phyloP scores from a whole-genome alignment of 352 stramenopile species.

The Globisporangium spiculum region DNA sequence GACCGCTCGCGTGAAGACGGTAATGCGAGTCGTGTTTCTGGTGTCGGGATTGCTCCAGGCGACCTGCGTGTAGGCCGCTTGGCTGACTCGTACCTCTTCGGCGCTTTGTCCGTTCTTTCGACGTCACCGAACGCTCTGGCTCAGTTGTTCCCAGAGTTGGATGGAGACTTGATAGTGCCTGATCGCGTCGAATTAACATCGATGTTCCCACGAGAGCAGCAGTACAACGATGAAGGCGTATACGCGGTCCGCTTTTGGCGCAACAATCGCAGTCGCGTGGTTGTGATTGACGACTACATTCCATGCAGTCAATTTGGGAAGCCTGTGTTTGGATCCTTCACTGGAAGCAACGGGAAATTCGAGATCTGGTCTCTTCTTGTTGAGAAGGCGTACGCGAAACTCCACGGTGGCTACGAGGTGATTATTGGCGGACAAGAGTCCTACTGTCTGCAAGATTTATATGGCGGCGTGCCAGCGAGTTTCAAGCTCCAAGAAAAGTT shows the following conservation, averaged over 20 bases:
- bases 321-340: slow-evolving; percentile 83
- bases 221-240: slow-evolving; percentile 88
- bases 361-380: slow-evolving; percentile 93
- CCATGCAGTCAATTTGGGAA: slow-evolving; percentile 83
- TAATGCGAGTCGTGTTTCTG: slow-evolving; percentile 44
- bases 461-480: slow-evolving; percentile 59
- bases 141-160: slow-evolving; percentile 66
- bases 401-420: slow-evolving; percentile 87
- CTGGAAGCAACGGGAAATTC: slow-evolving; percentile 75
- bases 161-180: slow-evolving; percentile 50
- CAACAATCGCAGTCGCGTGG: slow-evolving; percentile 75
- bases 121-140: slow-evolving; percentile 73
- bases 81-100: slow-evolving; percentile 78
- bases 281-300: slow-evolving; percentile 85
- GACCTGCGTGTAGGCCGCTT: slow-evolving; percentile 64
- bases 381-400: slow-evolving; percentile 95
- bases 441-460: slow-evolving; percentile 75
- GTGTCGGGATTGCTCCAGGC: slow-evolving; percentile 62
- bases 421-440: slow-evolving; percentile 87
- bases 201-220: slow-evolving; percentile 62
- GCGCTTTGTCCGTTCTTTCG: slow-evolving; percentile 77
- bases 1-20: slow-evolving; percentile 62
- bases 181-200: slow-evolving; percentile 61
- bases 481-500: slow-evolving; percentile 72
- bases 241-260: slow-evolving; percentile 86